Evolutionary conservation across 2,329 filamentous ascomycete genomes (phyloP), one percentile per base, ranked within the genome.

Genomic region (Ploettnerulaceae sp.): DNA sequence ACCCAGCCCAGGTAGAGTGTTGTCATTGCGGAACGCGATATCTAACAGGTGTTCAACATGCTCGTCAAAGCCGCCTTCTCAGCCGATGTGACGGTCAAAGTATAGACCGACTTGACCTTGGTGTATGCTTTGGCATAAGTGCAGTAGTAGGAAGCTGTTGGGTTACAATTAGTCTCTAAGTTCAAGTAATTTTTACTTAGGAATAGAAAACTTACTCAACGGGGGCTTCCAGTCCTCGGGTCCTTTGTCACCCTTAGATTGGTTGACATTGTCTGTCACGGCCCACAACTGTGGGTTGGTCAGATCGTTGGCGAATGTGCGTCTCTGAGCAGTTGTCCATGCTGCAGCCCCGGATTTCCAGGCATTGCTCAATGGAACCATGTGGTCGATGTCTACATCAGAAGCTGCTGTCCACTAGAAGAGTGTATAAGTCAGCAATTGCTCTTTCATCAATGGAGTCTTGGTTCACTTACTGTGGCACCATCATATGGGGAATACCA

Each of bases 351-450:
- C 86, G 34, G 82, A 86, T 77, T 84, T 80, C 86, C 86, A 91
- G 4, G 86, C 86, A 60, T 90, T 88, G 62, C 83, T 82, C 51
- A 94, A 65, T 1, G 88, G 86, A 2, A 94, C 85, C 67, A 93
- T 74, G 64, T 93, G 88, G 64, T 93, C 88, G 49, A 93, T 91
- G 57, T 91, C 86, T 1, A 93, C 65, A 57, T 90, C 84, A 14
- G 72, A 76, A 1, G 85, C 77, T 0, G 71, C 69, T 0, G 78
- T 83, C 82, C 84, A 89, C 1, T 44, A 18, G 11, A 12, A 17
- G 15, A 39, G 18, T 3, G 22, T 21, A 6, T 3, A 28, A 17
- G 12, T 42, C 17, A 42, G 39, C 25, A 7, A 17, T 17, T 7
- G 12, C 8, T 9, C n/a, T 5, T 8, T 24, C 22, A 4, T 9